phyloP scores from a whole-genome alignment of 768 basidiomycete genomes.

The Boletus rubescentipes region DNA sequence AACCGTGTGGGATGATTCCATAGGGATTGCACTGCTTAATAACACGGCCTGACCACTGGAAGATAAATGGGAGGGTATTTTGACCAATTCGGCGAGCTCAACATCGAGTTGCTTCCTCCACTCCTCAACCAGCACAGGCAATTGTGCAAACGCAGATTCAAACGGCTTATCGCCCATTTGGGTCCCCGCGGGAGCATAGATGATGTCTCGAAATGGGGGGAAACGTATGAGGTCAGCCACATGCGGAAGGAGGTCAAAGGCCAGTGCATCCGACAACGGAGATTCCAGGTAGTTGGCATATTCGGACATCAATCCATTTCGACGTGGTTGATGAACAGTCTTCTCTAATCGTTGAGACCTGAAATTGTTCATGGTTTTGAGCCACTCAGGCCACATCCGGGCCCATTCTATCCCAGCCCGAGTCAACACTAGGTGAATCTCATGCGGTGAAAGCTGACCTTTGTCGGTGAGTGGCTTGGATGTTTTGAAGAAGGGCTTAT shows the following conservation, averaged over 20 bases:
- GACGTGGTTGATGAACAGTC: conserved; percentile 2
- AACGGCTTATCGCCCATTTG: not conserved
- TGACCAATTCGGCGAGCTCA: not conserved
- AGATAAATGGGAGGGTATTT: not conserved
- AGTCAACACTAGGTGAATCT: not conserved
- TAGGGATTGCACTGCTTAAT: not conserved
- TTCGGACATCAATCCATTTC: not conserved
- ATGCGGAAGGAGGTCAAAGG: not conserved
- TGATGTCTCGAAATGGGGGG: conserved; percentile 2
- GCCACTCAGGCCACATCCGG: not conserved
- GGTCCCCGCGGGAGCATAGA: not conserved
- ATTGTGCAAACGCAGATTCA: conserved; percentile 5
- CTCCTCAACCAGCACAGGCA: not conserved
- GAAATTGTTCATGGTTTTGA: not conserved
- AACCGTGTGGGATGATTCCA: not conserved
- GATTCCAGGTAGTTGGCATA: not conserved
- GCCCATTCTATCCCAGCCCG: conserved; percentile 1
- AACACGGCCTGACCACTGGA: too few relatives aligned
- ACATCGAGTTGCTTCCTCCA: conserved; percentile 5
- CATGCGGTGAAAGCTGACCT: not conserved
- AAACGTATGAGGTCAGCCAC: not conserved
- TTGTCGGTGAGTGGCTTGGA: conserved; percentile 7
- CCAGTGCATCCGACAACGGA: not conserved
- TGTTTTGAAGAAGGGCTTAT: conserved; percentile 3
- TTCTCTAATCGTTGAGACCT: not conserved